These are phyloP conservation scores for Lupinus albus DNA, from an alignment of 306 rosid species.

Conservation along the genomic window DNA sequence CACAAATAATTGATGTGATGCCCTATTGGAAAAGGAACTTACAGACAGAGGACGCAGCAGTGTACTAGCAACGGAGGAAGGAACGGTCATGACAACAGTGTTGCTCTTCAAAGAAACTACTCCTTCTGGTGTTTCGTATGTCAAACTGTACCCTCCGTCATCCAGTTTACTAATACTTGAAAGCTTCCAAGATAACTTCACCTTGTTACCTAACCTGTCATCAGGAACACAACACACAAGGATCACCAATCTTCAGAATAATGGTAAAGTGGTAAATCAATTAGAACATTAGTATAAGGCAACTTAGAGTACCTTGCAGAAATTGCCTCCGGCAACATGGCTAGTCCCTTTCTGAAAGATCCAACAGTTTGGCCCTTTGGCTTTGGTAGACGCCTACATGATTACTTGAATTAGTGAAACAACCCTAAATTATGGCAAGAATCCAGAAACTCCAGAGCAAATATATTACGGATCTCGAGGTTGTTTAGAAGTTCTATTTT, in stretches of 20 bases:
- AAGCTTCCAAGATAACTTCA: constrained; percentile 94
- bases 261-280: constrained; percentile 31
- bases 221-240: constrained; percentile 38
- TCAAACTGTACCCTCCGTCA: constrained; percentile 69
- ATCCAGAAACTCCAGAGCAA: constrained; percentile 39
- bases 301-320: constrained; percentile 61
- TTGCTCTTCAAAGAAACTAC: constrained; percentile 68
- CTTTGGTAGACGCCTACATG: constrained; percentile 80
- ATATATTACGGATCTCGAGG: constrained; percentile 82
- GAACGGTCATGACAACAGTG: constrained; percentile 86
- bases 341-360: constrained; percentile 89
- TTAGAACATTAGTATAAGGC: constrained; percentile 22
- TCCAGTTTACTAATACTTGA: constrained; percentile 69
- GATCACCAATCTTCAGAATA: constrained; percentile 33
- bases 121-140: constrained; percentile 92
- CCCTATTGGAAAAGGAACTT: constrained; percentile 46
- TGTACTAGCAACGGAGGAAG: constrained; percentile 80
- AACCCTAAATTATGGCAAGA: constrained; percentile 31
- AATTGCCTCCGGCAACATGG: constrained; percentile 88
- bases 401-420: constrained; percentile 47
- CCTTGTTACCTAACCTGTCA: constrained; percentile 80
- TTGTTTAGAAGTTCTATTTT: constrained; percentile 59
- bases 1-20: constrained; percentile 32
- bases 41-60: constrained; percentile 83
- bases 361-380: constrained; percentile 98